Evolutionary conservation across 257 asterid species (phyloP).

Genomic region (Solanum infundibuliforme): DNA sequence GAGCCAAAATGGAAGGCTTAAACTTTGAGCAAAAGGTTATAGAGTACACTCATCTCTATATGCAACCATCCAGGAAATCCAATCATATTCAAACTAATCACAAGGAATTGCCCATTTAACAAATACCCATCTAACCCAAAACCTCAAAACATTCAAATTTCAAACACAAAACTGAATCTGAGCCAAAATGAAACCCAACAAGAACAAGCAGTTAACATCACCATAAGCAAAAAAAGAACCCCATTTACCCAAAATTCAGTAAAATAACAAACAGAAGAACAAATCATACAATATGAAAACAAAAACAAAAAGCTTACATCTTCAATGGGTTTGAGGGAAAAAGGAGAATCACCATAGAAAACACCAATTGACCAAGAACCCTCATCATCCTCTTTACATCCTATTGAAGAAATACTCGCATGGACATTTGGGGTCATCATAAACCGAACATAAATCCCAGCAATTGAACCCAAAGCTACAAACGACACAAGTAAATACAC

Average conservation of each 20-base stretch:
- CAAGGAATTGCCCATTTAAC: not conserved
- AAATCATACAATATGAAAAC: not conserved
- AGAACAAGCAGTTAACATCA: not conserved
- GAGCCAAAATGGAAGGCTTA: not conserved
- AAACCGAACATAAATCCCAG: slow-evolving; percentile 45
- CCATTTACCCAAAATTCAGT: not conserved
- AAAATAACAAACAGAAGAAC: not conserved
- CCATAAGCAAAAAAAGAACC: not conserved
- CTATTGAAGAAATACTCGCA: slow-evolving; percentile 28
- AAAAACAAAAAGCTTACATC: slow-evolving; percentile 29
- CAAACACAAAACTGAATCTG: not conserved
- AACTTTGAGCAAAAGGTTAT: not conserved
- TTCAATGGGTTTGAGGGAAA: slow-evolving; percentile 83
- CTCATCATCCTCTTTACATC: slow-evolving; percentile 71
- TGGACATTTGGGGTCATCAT: slow-evolving; percentile 60
- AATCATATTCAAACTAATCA: not conserved
- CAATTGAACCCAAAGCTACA: slow-evolving; percentile 50
- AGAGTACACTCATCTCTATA: not conserved
- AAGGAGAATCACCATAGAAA: slow-evolving; percentile 87
- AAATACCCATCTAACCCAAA: not conserved
- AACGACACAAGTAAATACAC: slow-evolving; percentile 51
- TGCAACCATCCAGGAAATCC: not conserved
- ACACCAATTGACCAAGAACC: slow-evolving; percentile 97
- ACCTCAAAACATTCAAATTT: slow-evolving; percentile 1
- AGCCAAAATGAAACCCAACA: not conserved